phyloP scores from a whole-genome alignment of 139 green algal genomes.

The Coelastrella sp. region DNA sequence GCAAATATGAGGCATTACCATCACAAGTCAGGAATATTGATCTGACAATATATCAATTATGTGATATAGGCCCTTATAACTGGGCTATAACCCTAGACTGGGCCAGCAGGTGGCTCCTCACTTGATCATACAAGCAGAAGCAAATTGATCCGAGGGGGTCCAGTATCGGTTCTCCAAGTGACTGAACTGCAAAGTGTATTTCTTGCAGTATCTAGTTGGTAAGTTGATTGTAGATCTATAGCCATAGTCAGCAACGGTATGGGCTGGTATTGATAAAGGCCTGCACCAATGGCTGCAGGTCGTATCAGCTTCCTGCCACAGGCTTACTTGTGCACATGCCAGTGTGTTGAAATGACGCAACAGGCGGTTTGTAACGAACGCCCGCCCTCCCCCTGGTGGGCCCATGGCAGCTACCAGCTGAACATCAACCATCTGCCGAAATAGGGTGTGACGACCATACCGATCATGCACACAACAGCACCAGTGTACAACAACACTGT shows the following conservation, averaged over 20 bases:
- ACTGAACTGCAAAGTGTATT: no score
- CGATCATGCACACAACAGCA: background rate
- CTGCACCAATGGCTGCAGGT: background rate
- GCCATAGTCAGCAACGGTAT: no score
- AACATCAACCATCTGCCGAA: slow-evolving; percentile 72
- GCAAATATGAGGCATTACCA: background rate
- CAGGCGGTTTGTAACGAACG: slow-evolving; percentile 76
- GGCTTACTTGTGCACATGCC: slow-evolving; percentile 67
- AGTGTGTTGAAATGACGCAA: slow-evolving; percentile 81
- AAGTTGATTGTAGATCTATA: no score
- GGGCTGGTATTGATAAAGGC: background rate
- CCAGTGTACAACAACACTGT: background rate
- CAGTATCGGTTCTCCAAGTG: no score
- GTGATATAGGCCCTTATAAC: no score
- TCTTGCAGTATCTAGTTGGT: no score
- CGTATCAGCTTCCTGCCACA: background rate
- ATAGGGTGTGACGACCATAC: slow-evolving; percentile 76
- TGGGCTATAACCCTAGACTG: no score
- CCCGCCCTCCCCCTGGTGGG: slow-evolving; percentile 77
- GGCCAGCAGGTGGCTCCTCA: no score
- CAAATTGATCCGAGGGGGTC: no score
- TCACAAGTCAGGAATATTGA: no score
- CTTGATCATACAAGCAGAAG: no score
- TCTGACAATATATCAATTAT: no score
- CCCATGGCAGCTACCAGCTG: slow-evolving; percentile 83